Percentiles rank a stretch among this genome's conserved stretches.
Evolutionary conservation across 495 filamentous ascomycete species (phyloP).

Genomic region (Tuber brumale): DNA sequence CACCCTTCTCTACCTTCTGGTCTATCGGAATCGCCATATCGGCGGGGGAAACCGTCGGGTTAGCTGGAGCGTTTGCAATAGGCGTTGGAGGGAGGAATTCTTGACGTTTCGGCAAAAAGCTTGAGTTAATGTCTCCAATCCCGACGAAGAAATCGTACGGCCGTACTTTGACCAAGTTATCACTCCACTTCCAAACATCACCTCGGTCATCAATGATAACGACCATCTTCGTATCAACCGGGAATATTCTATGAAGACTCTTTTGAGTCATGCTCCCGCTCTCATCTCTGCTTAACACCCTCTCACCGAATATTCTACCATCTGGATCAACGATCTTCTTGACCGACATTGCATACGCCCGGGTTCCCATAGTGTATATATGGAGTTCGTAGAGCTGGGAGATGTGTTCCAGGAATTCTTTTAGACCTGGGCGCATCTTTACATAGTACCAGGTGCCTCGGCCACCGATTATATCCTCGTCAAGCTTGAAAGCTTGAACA

Average conservation of each 20-base stretch:
- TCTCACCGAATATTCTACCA: constrained; percentile 80
- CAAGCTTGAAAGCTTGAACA: constrained; percentile 79
- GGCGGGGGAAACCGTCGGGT: constrained; percentile 12
- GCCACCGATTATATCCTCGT: constrained; percentile 49
- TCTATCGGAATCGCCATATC: constrained; percentile 23
- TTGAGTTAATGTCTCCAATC: constrained; percentile 98
- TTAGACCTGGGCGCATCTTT: constrained; percentile 89
- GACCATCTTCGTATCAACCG: constrained; percentile 97
- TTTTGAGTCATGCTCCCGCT: constrained; percentile 88
- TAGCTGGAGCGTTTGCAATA: constrained; percentile 27
- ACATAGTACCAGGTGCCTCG: constrained; percentile 82
- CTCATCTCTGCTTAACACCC: constrained; percentile 92
- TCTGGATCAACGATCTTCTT: constrained; percentile 89
- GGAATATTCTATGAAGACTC: constrained; percentile 84
- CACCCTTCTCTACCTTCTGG: constrained; percentile 39
- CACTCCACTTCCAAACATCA: constrained; percentile 94
- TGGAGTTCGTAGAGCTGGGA: constrained; percentile 85
- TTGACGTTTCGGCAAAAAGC: constrained; percentile 83
- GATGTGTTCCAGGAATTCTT: constrained; percentile 72
- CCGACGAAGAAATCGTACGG: constrained; percentile 97
- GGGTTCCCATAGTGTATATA: constrained; percentile 98
- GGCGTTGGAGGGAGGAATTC: constrained; percentile 53
- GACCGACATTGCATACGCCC: constrained; percentile 86
- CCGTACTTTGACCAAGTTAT: constrained; percentile 88
- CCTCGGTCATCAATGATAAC: constrained; percentile 97